Evolutionary conservation across 2,329 filamentous ascomycete genomes (phyloP), one percentile per base, ranked within the genome.

Genomic region (Zymoseptoria ardabiliae): DNA sequence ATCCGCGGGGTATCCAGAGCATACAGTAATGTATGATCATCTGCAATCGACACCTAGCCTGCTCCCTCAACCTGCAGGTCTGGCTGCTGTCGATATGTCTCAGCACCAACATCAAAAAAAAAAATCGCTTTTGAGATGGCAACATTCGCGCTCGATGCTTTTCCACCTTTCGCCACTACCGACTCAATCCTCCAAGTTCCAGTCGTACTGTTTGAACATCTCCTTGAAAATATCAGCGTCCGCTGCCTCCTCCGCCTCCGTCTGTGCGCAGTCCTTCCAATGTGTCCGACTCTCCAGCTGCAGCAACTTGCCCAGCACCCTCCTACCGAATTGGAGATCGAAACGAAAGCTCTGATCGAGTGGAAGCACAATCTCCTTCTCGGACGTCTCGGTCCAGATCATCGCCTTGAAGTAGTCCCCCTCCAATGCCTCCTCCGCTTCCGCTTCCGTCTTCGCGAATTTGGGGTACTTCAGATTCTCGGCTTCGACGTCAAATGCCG

Each of bases 291-390:
- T 78, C 73, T 97, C 90, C 52, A 97, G 76, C 2, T 85, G 84
- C 55, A 99, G 79, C 55, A 99, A 78, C 75, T 96, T 97, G 1
- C 91, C 93, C 72, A 97, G 78, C 3, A 97, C 94, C 51, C 86
- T 85, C 49, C 95, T 82, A 3, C 90, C 91, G 69, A 96, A 97
- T 71, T 97, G 93, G 52, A 97, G 76, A 71, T 96, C 91, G 72
- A 99, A 97, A 13, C 88, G 84, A 63, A 88, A 83, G 19, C 84
- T 85, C 8, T 97, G 81, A 6, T 85, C 85, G 77, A 97, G 83
- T 56, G 92, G 81, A 59, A 97, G 78, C 58, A 85, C 86, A 65
- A 86, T 86, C 63, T 89, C 85, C 70, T 84, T 80, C 64, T 85
- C 81, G 51, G 54, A 72, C 67, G 59, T 76, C 74, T 71, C 78